phyloP scores from a whole-genome alignment of 1,139 yeast genomes.

The Candida anutae region DNA sequence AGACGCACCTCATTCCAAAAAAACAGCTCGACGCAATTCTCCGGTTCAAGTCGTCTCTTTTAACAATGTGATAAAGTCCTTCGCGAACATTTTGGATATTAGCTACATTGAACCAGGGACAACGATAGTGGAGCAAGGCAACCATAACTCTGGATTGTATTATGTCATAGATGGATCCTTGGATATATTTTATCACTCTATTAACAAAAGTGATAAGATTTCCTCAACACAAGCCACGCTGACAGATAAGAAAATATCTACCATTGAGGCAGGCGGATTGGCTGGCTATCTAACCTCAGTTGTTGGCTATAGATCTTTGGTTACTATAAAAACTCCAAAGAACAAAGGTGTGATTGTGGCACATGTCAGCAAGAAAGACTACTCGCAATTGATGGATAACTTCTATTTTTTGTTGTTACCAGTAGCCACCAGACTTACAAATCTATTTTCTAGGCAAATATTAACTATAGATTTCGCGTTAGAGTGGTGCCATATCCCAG shows the following conservation, averaged over 20 bases:
- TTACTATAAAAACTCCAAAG: conserved; percentile 51
- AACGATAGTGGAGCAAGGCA: conserved; percentile 54
- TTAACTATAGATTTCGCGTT: conserved; percentile 80
- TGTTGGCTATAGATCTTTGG: conserved; percentile 74
- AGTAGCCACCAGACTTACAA: conserved; percentile 66
- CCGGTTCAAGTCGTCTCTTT: conserved; percentile 6
- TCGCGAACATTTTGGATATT: conserved; percentile 56
- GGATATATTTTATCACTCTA: conserved; percentile 42
- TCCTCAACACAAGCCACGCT: conserved; percentile 14
- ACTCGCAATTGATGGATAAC: conserved; percentile 64
- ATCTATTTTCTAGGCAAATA: conserved; percentile 57
- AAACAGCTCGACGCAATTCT: background rate
- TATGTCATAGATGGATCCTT: conserved; percentile 73
- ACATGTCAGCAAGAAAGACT: conserved; percentile 52
- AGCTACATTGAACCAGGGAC: conserved; percentile 48
- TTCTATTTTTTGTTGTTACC: conserved; percentile 71
- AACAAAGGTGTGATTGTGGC: conserved; percentile 60
- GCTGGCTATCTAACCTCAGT: conserved; percentile 84
- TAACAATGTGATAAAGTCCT: conserved; percentile 52
- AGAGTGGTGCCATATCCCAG: conserved; percentile 89
- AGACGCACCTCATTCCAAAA: too few species aligned
- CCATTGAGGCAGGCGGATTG: conserved; percentile 69
- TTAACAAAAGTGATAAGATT: conserved; percentile 8
- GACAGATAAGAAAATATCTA: conserved; percentile 37
- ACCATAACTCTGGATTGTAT: conserved; percentile 64